phyloP scores from a whole-genome alignment of 441 rosid genomes.

The Pelargonium myrrhifolium region DNA sequence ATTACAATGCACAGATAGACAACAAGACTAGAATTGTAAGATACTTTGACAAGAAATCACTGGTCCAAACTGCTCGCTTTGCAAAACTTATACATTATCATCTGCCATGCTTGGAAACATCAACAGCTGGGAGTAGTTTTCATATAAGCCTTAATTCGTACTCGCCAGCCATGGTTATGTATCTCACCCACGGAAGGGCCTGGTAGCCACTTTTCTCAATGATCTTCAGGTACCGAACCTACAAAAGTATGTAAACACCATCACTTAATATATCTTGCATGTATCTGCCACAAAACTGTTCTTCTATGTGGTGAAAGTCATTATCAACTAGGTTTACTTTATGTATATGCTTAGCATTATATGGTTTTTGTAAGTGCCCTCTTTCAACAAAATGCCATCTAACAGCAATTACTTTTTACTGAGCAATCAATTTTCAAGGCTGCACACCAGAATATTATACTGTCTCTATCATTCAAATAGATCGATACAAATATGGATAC shows the following conservation, averaged over 20 bases:
- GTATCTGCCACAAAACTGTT: neutral
- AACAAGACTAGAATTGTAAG: too few relatives aligned
- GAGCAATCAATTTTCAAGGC: too few relatives aligned
- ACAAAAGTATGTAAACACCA: conserved; percentile 11
- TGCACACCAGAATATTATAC: too few relatives aligned
- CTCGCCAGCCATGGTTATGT: conserved; percentile 83
- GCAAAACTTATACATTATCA: too few relatives aligned
- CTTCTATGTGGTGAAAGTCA: neutral
- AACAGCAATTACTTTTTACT: too few relatives aligned
- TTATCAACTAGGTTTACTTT: neutral
- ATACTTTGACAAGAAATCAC: too few relatives aligned
- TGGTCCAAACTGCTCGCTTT: too few relatives aligned
- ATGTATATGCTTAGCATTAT: neutral
- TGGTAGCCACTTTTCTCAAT: conserved; percentile 87
- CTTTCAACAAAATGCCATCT: neutral
- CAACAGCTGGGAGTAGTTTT: neutral
- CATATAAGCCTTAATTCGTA: conserved; percentile 72
- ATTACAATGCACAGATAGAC: too few relatives aligned
- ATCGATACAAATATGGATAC: too few relatives aligned
- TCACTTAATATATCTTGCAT: neutral
- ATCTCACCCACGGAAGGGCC: conserved; percentile 82
- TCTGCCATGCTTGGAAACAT: too few relatives aligned
- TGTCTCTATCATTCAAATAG: too few relatives aligned
- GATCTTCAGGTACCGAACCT: conserved; percentile 78
- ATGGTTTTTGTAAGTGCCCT: neutral